Evolutionary conservation across 2,329 filamentous ascomycete genomes (phyloP), one percentile per base, ranked within the genome.

Genomic region (Pestalotiopsis sp.): DNA sequence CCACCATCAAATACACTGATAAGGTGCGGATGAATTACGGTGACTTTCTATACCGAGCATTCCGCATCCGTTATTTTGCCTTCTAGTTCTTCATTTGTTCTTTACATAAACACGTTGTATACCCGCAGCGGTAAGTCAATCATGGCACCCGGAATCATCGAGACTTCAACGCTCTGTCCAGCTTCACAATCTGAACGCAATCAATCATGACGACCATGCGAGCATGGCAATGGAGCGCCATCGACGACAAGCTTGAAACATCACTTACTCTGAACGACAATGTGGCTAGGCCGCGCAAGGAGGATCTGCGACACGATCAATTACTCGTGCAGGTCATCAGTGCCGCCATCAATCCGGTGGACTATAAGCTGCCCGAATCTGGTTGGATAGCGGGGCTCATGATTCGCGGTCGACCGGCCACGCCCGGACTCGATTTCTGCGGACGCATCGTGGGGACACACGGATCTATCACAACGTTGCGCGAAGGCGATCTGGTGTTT

Each of bases 361-460:
- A 92, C 81, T 87, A 89, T 83, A 92, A 92, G 77, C 71, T 87
- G 2, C 81, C 87, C 11, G 89, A 91, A 74, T 23, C 79, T 2
- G 78, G 84, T 36, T 77, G 83, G 0, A 67, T 86, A 5, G 76
- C 76, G 1, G 79, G 81, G 3, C 70, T 81, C 25, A 49, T 82
- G 1, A 76, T 85, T 62, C 74, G 77, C 27, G 45, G 17, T 9
- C 77, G 76, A 4, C 83, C 84, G 0, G 84, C 83, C 2, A 81
- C 82, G 1, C 87, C 87, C 0, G 84, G 84, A 0, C 79, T 85
- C 73, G 86, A 88, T 75, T 87, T 85, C 68, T 85, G 85, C 0
- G 79, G 80, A 9, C 78, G 86, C 12, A 77, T 84, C 14, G 74
- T 78, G 1, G 74, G 77, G 4, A 71, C 67, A 20, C 13, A 80